Conservation (phyloP, 306 rosid species). For the Vicia faba region DNA sequence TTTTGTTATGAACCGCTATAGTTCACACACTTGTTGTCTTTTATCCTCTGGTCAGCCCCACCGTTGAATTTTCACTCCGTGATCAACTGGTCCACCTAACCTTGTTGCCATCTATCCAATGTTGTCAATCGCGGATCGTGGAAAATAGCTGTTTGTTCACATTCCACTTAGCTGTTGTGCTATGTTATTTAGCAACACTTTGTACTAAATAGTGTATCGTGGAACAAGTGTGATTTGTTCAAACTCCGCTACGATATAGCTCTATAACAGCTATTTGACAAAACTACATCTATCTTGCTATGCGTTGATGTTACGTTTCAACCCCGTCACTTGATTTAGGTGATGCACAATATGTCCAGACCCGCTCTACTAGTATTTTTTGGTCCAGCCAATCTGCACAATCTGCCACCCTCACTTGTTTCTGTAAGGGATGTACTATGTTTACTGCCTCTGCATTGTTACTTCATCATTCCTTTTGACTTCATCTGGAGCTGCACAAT, state of each 20-base stretch:
- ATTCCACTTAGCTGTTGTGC: background rate
- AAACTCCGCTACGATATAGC: background rate
- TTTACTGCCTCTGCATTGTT: background rate
- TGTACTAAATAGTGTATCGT: background rate
- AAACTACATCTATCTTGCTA: slow-evolving; percentile 9
- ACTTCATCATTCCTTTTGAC: background rate
- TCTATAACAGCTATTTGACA: slow-evolving; percentile 1
- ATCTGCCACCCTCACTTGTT: too few relatives aligned
- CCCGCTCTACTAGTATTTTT: too few relatives aligned
- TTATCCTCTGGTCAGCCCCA: slow-evolving; percentile 12
- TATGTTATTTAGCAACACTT: background rate
- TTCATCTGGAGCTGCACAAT: slow-evolving; percentile 10
- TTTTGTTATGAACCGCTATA: background rate
- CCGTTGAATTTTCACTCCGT: slow-evolving; percentile 14
- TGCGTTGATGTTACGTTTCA: slow-evolving; percentile 2
- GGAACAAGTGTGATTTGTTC: background rate
- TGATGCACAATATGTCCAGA: slow-evolving; percentile 14
- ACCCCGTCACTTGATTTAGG: background rate
- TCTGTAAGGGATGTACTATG: too few relatives aligned
- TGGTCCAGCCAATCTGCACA: too few relatives aligned
- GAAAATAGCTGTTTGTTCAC: background rate
- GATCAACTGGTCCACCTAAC: slow-evolving; percentile 5
- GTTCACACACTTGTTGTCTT: background rate
- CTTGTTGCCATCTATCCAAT: slow-evolving; percentile 9
- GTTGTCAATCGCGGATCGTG: background rate